Evolutionary conservation across 176 grass and related monocot species (phyloP), one percentile per base, ranked within the genome.

Genomic region (Elymus sibiricus): DNA sequence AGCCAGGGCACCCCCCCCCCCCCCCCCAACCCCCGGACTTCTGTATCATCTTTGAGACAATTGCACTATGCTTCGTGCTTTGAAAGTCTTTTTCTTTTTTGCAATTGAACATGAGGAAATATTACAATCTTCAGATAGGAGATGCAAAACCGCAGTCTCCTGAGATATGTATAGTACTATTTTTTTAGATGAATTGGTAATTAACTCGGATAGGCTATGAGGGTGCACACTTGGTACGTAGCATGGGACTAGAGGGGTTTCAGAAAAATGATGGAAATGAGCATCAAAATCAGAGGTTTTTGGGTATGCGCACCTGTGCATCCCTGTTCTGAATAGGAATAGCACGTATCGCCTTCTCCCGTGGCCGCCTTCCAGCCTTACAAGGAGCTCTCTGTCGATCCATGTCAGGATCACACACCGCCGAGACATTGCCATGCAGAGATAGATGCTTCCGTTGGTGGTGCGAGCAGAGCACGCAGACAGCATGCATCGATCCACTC

Each of bases 241-340:
- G 5, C 56, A 28, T 19, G 11, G 14, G 53, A 26, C 51, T 15
- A 49, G 70, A 44, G 71, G 14, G 71, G 42, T 11, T 75, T 51
- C 26, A 51, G 43, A 19, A 51, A 75, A 51, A 1, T 11, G 47
- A 19, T 56, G 53, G 53, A 51, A 75, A 31, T 51, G 26, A 6
- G 61, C 74, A 90, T 65, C 44, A 58, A 87, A 82, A 72, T 22
- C 35, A 67, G 66, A 74, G 74, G 80, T 29, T 56, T 82, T 90
- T 79, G 74, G 58, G 77, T 83, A 51, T 87, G 74, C 58, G 56
- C 66, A 87, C 80, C 89, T 87, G 72, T 74, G 79, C 67, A 73
- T 79, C 65, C 82, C 10, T 40, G 4, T 10, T 40, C 35, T 71
- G 68, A 71, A 40, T 72, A 86, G 29, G 68, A 75, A 51, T 74